These are phyloP conservation scores for Pterocarpus santalinus DNA, from an alignment of 306 rosid genomes.

Conservation along the genomic window DNA sequence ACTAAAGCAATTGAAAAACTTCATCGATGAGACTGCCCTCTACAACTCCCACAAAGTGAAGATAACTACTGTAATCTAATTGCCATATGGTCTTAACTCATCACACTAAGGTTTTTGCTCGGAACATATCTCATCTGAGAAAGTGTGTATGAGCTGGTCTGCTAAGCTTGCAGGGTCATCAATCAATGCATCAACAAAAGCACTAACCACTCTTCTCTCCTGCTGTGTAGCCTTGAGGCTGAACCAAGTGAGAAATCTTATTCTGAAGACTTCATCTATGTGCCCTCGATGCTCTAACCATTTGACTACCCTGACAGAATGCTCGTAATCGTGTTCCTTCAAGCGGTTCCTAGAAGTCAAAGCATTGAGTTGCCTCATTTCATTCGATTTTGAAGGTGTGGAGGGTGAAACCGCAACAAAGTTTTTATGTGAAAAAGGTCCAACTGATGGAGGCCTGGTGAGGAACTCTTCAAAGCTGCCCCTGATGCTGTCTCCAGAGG, in stretches of 20 bases:
- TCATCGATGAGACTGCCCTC: conserved; percentile 38
- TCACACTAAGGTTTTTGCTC: conserved; percentile 58
- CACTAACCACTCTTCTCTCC: conserved; percentile 90
- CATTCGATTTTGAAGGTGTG: conserved; percentile 71
- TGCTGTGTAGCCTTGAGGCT: conserved; percentile 82
- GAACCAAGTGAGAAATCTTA: conserved; percentile 94
- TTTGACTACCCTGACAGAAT: conserved; percentile 81
- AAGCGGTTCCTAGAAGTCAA: conserved; percentile 54
- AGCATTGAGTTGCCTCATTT: conserved; percentile 49
- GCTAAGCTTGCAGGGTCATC: conserved; percentile 94
- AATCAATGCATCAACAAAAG: conserved; percentile 76
- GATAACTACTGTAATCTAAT: conserved; percentile 39
- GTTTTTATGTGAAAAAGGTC: conserved; percentile 41
- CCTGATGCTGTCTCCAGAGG: conserved; percentile 47
- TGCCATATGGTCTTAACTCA: conserved; percentile 50
- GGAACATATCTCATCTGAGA: conserved; percentile 72
- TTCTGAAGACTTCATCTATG: conserved; percentile 76
- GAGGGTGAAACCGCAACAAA: conserved; percentile 63
- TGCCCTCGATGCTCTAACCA: conserved; percentile 78
- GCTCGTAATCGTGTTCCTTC: conserved; percentile 75
- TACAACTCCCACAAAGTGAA: conserved; percentile 38
- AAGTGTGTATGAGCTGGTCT: conserved; percentile 82
- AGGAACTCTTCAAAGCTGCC: conserved; percentile 59
- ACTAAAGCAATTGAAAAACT: conserved; percentile 30
- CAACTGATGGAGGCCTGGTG: conserved; percentile 52